phyloP scores from a whole-genome alignment of 1,284 basidiomycete genomes.

The Microbotryomycetes sp. region DNA sequence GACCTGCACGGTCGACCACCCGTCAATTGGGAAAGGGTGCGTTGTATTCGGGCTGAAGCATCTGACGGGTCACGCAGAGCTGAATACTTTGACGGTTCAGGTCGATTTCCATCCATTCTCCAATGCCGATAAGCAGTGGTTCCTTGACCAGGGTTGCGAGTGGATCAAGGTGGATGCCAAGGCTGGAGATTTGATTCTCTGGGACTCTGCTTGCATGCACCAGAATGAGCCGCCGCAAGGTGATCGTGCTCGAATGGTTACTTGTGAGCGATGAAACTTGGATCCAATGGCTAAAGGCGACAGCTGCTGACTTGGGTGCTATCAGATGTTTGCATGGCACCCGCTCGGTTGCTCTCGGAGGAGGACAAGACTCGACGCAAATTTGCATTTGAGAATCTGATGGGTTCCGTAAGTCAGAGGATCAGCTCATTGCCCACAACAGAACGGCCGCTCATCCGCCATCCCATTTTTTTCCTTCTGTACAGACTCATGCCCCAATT shows the following conservation, averaged over 20 bases:
- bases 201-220: conserved; percentile 30
- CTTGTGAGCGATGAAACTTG: conserved; percentile 5
- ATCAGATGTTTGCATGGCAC: conserved; percentile 17
- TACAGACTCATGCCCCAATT: not conserved
- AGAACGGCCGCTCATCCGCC: not conserved
- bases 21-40: not conserved
- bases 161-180: conserved; percentile 17
- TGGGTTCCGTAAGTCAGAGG: conserved; percentile 13
- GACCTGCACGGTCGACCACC: conserved; percentile 33
- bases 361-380: conserved; percentile 9
- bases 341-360: conserved; percentile 1
- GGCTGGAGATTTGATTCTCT: conserved; percentile 23
- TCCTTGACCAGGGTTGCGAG: conserved; percentile 17
- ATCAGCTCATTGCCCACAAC: too few relatives aligned
- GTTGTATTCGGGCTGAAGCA: not conserved
- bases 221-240: conserved; percentile 15
- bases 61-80: conserved; percentile 2
- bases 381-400: not conserved
- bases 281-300: too few relatives aligned
- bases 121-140: conserved; percentile 17
- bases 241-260: conserved; percentile 15
- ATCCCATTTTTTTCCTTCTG: not conserved
- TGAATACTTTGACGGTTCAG: too few relatives aligned
- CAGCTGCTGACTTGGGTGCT: not conserved
- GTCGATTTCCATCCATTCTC: not conserved